Evolutionary conservation across 768 basidiomycete genomes (phyloP), one percentile per base, ranked within the genome.

Genomic region (Podaxis rugospora): DNA sequence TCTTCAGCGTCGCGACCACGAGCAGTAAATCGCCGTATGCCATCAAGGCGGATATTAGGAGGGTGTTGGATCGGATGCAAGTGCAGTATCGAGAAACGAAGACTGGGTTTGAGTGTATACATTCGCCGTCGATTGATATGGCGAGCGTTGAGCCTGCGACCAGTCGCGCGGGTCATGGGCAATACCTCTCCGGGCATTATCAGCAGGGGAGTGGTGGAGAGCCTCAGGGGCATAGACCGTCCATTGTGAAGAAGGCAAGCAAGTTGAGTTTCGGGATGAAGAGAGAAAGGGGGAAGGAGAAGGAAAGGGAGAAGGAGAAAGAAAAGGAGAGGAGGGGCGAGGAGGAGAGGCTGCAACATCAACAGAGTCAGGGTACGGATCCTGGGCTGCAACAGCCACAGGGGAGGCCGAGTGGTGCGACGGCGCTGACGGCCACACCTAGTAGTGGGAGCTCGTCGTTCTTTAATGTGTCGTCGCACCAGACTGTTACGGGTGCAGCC

Each of bases 1-100:
- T 99, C 52, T 98, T 99, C 77, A 93, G 93, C 66, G 97, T 99
- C 44, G 89, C 93, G 4, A 99, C 97, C 5, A 99, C 97, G 1
- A 91, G 94, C 27, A 94, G 94, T 4, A 98, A 96, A 69, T 70
- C 92, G 5, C 90, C 93, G 4, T 74, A 82, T 13, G 79, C 84
- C 7, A 87, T 98, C 74, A 91, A 93, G 72, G 75, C 80, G 60
- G 96, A 98, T 73, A 89, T 99, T 64, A 81, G 83, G 52, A 83
- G 84, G 11, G 95, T 97, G 1, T 81, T 98, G 40, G 92, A 95
- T 67, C 85, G 95, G 51, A 93, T 98, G 86, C 94, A 95, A 64
- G 90, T 99, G 35, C 93, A 94, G 72, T 94, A 97, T 70, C 84
- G 93, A 42, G 91, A 94, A 71, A 93, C 85, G 66, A 92, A 88